Percentiles rank a stretch among this genome's conserved stretches.
These are phyloP conservation scores for Nakaseomyces delphensis DNA, from an alignment of 1,139 yeast species.

Conservation along the genomic window DNA sequence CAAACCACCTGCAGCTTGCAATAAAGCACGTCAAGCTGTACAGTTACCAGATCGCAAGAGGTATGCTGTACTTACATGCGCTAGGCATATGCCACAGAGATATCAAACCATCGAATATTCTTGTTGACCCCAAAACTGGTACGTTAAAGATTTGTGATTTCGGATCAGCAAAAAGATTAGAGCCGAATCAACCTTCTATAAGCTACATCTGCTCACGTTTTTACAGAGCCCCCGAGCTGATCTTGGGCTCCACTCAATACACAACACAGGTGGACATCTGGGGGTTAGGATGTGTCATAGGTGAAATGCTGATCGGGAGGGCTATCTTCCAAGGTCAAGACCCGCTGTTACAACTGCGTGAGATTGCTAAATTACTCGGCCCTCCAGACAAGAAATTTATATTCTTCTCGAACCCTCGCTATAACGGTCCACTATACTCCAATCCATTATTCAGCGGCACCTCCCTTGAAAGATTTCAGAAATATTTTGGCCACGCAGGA, in stretches of 20 bases:
- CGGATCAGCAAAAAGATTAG: constrained; percentile 72
- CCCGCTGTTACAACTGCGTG: constrained; percentile 65
- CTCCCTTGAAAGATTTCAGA: constrained; percentile 52
- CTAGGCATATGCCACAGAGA: constrained; percentile 76
- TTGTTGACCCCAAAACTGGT: constrained; percentile 61
- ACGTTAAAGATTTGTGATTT: constrained; percentile 70
- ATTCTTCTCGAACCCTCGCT: constrained; percentile 63
- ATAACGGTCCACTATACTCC: constrained; percentile 65
- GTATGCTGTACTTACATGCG: constrained; percentile 73
- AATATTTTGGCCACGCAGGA: constrained; percentile 62
- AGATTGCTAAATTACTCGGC: constrained; percentile 67
- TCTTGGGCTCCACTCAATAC: constrained; percentile 67
- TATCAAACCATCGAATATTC: constrained; percentile 69
- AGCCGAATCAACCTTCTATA: constrained; percentile 64
- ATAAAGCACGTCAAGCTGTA: constrained; percentile 68
- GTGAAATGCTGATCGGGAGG: constrained; percentile 74
- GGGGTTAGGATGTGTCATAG: constrained; percentile 81
- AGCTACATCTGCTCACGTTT: constrained; percentile 74
- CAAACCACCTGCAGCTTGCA: constrained; percentile 55
- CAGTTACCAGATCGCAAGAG: constrained; percentile 73
- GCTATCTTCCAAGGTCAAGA: constrained; percentile 78
- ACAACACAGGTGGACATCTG: constrained; percentile 76
- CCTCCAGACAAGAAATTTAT: constrained; percentile 65
- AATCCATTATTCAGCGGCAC: constrained; percentile 58
- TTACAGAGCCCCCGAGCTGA: constrained; percentile 76